Base-by-base conservation (phyloP, 2,329 filamentous ascomycete genomes). In the Dothiorella sarmentorum region DNA sequence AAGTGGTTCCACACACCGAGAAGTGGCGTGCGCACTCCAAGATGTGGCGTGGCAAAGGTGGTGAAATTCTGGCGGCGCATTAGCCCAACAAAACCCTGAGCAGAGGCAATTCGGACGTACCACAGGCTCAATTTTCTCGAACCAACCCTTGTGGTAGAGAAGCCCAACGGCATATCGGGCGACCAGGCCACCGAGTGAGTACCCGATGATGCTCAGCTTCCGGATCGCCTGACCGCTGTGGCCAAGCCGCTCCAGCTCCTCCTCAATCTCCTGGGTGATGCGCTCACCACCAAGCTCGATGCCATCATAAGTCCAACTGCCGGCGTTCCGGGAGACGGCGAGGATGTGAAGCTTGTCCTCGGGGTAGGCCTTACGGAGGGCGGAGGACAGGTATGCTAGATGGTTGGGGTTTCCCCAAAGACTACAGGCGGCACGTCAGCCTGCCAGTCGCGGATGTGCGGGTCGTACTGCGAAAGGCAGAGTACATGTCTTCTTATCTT, bases 141-240 rank as follows among this genome's bases (percentile, higher is more conserved):
- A 85, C 60, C 90, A 80, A 7, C 91, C 91, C 67, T 88, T 89
- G 57, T 89, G 86, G 66, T 92, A 85, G 3, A 97, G 79, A 66
- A 97, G 76, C 0, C 93, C 93, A 59, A 96, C 82, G 2, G 90
- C 88, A 76, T 96, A 97, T 61, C 93, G 83, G 9, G 90, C 86
- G 4, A 97, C 85, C 6, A 97, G 78, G 0, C 93, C 93, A 44
- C 93, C 93, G 1, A 97, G 80, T 0, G 91, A 96, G 72, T 97
- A 97, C 37, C 93, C 93, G 42, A 93, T 82, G 38, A 97, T 79
- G 71, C 91, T 96, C 63, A 97, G 78, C 74, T 91, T 95, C 47
- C 77, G 86, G 67, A 97, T 88, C 40, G 83, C 81, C 64, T 87
- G 84, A 20, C 91, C 92, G 26, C 80, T 77, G 40, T 76, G 75